Evolutionary conservation across 805 yeast genomes (phyloP), one percentile per base, ranked within the genome.

Genomic region (Candida germanica): DNA sequence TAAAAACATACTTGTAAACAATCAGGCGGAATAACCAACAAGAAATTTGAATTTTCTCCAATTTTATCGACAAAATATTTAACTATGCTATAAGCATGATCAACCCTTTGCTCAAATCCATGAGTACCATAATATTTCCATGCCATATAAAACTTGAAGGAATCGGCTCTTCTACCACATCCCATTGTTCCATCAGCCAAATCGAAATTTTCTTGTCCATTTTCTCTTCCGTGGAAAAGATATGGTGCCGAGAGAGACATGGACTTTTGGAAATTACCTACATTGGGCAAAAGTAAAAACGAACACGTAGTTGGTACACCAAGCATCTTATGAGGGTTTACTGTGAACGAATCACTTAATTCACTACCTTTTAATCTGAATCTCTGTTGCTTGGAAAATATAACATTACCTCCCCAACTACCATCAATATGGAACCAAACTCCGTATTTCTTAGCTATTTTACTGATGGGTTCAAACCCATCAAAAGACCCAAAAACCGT

Each of bases 171-270:
- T 47, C 95, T 75, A 10, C 95, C 95, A 55, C 95, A 86, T 6
- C 94, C 95, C 89, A 87, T 80, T 2, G 95, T 87, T 10, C 93
- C 94, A 55, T 84, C 91, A 1, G 91, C 95, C 38, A 86, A 71
- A 48, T 86, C 95, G 51, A 66, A 83, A 56, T 75, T 78, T 17
- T 74, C 83, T 3, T 66, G 75, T n/a, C 61, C 56, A 38, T 69
- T 67, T 31, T 65, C 69, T 16, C 69, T 48, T 4, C 71, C 70
- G 52, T 86, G 95, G 71, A 85, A 86, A 28, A 86, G 61, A 53
- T 86, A 87, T 4, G 93, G 93, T 0, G 95, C 95, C 21, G 71
- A 64, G 33, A 87, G 63, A 2, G 94, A 81, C 65, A 84, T 85
- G 10, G 94, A 81, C 31, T 71, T 70, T 47, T 79, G 83, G 61